Percentiles rank a stretch among this genome's conserved stretches.
phyloP scores from a whole-genome alignment of 2,329 filamentous ascomycete species.

The Plectosphaerella plurivora region DNA sequence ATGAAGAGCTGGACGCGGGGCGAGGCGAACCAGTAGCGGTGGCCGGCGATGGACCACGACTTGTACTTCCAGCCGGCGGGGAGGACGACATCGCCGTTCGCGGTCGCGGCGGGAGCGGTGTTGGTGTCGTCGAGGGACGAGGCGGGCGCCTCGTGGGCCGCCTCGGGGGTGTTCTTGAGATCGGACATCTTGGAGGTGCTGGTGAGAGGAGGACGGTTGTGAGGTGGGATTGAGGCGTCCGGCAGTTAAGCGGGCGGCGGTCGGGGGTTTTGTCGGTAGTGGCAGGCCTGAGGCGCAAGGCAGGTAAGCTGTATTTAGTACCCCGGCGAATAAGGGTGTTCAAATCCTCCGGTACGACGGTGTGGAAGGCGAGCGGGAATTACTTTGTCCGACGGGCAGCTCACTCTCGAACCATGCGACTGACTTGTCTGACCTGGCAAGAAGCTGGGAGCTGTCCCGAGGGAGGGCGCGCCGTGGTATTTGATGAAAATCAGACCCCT shows the following conservation, averaged over 20 bases:
- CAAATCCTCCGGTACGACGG: too few relatives aligned
- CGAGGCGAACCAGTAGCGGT: constrained; percentile 66
- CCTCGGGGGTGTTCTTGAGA: constrained; percentile 5
- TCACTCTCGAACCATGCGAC: too few relatives aligned
- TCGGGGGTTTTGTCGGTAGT: too few relatives aligned
- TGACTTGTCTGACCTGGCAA: too few relatives aligned
- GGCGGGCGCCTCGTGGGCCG: not conserved
- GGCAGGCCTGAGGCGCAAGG: too few relatives aligned
- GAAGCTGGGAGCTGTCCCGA: too few relatives aligned
- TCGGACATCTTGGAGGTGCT: constrained; percentile 5
- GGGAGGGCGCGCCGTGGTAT: too few relatives aligned
- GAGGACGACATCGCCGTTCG: constrained; percentile 20
- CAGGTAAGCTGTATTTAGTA: too few relatives aligned
- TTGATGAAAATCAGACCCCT: too few relatives aligned
- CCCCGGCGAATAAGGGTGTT: too few relatives aligned
- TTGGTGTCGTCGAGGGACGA: not conserved
- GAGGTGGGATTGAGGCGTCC: not conserved
- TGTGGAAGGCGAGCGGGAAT: too few relatives aligned
- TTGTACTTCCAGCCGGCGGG: constrained; percentile 66
- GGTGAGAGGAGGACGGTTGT: not conserved
- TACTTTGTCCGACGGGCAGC: too few relatives aligned
- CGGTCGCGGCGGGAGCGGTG: constrained; percentile 1
- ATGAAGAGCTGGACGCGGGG: constrained; percentile 68
- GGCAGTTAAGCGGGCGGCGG: not conserved
- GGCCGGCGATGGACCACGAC: constrained; percentile 47